Conservation (phyloP, 2,329 filamentous ascomycete genomes). For the Didymella lethalis region DNA sequence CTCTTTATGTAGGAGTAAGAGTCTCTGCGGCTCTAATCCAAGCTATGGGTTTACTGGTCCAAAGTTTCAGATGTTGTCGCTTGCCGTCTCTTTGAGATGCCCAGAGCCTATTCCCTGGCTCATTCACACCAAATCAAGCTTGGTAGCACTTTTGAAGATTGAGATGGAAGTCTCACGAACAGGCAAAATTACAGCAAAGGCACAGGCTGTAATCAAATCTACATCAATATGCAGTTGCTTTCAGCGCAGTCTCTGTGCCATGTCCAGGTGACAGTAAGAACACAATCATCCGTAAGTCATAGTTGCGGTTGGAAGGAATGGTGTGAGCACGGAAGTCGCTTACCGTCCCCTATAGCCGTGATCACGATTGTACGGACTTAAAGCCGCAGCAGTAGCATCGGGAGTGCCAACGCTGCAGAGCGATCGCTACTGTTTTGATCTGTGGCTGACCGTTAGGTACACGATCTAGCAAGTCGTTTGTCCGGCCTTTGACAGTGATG, state of each 20-base stretch:
- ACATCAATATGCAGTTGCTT: background rate
- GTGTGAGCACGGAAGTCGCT: background rate
- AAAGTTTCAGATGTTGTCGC: too few relatives aligned
- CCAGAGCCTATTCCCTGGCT: constrained; percentile 28
- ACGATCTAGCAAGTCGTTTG: constrained; percentile 21
- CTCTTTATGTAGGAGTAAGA: too few relatives aligned
- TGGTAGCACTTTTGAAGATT: too few relatives aligned
- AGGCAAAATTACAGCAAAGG: constrained; percentile 24
- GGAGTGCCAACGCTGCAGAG: constrained; percentile 17
- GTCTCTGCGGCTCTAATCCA: too few relatives aligned
- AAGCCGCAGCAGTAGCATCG: constrained; percentile 18
- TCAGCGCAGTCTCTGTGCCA: background rate
- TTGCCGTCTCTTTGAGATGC: constrained; percentile 22
- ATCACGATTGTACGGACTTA: constrained; percentile 26
- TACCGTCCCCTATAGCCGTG: constrained; percentile 26
- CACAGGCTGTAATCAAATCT: constrained; percentile 21
- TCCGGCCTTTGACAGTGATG: constrained; percentile 21
- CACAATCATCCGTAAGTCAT: constrained; percentile 21
- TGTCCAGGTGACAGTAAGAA: constrained; percentile 25
- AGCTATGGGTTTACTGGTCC: too few relatives aligned
- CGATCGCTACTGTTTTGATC: constrained; percentile 17
- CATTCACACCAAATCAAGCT: constrained; percentile 13
- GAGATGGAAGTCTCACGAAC: constrained; percentile 17
- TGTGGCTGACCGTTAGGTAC: constrained; percentile 16
- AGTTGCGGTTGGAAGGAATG: background rate